These are phyloP conservation scores for Pittosporum tobira DNA, from an alignment of 129 eudicot species.

Conservation along the genomic window DNA sequence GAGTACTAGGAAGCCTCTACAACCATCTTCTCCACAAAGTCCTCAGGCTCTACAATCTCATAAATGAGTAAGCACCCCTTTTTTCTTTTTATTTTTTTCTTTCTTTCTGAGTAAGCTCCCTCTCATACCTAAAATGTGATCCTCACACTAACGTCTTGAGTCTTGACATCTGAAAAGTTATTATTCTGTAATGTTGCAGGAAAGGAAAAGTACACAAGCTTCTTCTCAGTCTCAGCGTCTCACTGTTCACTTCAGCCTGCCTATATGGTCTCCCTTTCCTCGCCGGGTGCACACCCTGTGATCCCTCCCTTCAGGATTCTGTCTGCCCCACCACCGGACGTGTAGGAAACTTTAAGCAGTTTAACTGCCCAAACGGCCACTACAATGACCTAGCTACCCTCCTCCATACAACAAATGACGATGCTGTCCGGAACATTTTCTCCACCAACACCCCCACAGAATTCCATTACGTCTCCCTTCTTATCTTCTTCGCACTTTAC, in stretches of 20 bases:
- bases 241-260: constrained; percentile 79
- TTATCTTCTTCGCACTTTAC: constrained; percentile 63
- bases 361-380: constrained; percentile 85
- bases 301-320: constrained; percentile 30
- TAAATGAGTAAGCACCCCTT: constrained; percentile 64
- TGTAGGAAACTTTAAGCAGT: constrained; percentile 78
- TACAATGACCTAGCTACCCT: constrained; percentile 89
- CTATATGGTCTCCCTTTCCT: constrained; percentile 90
- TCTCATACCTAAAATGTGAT: constrained; percentile 3
- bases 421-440: constrained; percentile 74
- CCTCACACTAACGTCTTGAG: background rate
- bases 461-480: constrained; percentile 40
- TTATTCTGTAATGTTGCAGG: constrained; percentile 34
- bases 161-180: constrained; percentile 3
- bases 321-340: constrained; percentile 59
- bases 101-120: too few relatives aligned
- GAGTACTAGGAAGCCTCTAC: constrained; percentile 83
- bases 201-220: constrained; percentile 74
- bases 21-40: constrained; percentile 65
- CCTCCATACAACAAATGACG: constrained; percentile 79
- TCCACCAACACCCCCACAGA: constrained; percentile 60
- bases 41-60: constrained; percentile 64
- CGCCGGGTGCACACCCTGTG: constrained; percentile 65
- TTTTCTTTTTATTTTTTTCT: too few relatives aligned
- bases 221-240: constrained; percentile 53